Evolutionary conservation across 2,329 filamentous ascomycete genomes (phyloP).

Genomic region (Colletotrichum somersetense): DNA sequence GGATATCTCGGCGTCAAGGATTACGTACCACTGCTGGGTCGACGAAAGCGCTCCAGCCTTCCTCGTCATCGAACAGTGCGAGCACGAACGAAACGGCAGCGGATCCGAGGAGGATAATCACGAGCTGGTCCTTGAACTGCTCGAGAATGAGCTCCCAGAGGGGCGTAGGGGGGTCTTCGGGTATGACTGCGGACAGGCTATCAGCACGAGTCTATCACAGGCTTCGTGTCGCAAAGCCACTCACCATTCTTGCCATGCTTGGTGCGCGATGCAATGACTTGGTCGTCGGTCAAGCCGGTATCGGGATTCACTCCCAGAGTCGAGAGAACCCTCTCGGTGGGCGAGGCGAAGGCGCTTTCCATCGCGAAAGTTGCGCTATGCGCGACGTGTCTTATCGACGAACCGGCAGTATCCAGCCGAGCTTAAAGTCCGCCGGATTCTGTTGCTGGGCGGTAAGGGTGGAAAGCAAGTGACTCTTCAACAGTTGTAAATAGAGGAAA

Average conservation of each 20-base stretch:
- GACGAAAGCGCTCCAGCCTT: conserved; percentile 97
- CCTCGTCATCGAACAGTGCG: conserved; percentile 91
- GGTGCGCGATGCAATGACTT: conserved; percentile 66
- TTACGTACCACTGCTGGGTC: conserved; percentile 90
- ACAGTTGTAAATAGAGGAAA: neutral
- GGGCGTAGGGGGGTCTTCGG: conserved; percentile 94
- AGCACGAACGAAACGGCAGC: conserved; percentile 94
- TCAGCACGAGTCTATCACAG: conserved; percentile 38
- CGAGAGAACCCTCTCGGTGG: conserved; percentile 70
- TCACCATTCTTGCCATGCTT: conserved; percentile 77
- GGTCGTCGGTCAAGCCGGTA: conserved; percentile 69
- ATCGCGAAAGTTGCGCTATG: conserved; percentile 55
- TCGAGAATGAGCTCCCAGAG: conserved; percentile 97
- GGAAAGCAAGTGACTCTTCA: conserved; percentile 5
- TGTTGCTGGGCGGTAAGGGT: neutral
- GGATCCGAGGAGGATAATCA: conserved; percentile 93
- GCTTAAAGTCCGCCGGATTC: conserved; percentile 22
- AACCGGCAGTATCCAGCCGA: conserved; percentile 34
- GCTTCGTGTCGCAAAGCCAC: conserved; percentile 46
- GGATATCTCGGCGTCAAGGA: conserved; percentile 33
- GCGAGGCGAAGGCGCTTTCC: conserved; percentile 73
- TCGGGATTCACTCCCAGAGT: conserved; percentile 68
- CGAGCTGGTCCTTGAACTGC: conserved; percentile 99
- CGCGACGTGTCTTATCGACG: conserved; percentile 37
- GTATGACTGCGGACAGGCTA: conserved; percentile 60